These are phyloP conservation scores for Neurospora sp. DNA, from an alignment of 2,329 filamentous ascomycete genomes.

Conservation along the genomic window DNA sequence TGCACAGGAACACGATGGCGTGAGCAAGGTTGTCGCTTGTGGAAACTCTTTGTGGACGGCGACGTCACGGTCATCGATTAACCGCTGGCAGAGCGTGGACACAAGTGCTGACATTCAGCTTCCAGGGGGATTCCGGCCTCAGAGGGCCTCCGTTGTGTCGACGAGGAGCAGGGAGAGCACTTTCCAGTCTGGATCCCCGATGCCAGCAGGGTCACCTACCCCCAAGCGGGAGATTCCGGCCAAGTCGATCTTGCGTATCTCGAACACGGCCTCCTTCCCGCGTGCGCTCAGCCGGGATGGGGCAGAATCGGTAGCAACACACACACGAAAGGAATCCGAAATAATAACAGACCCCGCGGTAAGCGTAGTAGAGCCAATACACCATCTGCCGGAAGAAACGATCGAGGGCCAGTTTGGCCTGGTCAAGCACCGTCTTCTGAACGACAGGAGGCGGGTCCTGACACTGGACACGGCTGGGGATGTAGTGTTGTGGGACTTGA, in stretches of 20 bases:
- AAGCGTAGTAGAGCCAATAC: conserved; percentile 49
- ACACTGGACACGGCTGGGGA: conserved; percentile 93
- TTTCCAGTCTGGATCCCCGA: conserved; percentile 15
- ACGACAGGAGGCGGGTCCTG: conserved; percentile 78
- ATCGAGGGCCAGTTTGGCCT: conserved; percentile 93
- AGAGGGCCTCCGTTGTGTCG: conserved; percentile 35
- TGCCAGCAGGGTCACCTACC: conserved; percentile 23
- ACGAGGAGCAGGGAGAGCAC: conserved; percentile 21
- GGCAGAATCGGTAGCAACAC: conserved; percentile 27
- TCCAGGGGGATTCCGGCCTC: conserved; percentile 42
- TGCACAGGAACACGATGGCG: conserved; percentile 81
- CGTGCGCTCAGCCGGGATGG: conserved; percentile 44
- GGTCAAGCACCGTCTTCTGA: conserved; percentile 85
- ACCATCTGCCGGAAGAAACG: conserved; percentile 62
- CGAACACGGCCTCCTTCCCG: conserved; percentile 73
- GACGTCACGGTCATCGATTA: conserved; percentile 83
- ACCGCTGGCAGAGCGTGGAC: conserved; percentile 81
- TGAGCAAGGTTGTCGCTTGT: conserved; percentile 56
- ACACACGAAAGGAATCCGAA: conserved; percentile 47
- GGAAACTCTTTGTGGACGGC: conserved; percentile 82
- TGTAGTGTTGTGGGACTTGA: conserved; percentile 87
- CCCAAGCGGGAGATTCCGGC: conserved; percentile 60
- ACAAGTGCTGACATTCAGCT: conserved; percentile 62
- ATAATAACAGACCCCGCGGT: conserved; percentile 38
- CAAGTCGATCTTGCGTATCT: conserved; percentile 70